phyloP scores from a whole-genome alignment of 345 rosid genomes.

The sweet orange (Citrus sinensis) region DVS_A1.0 CM039163.1:39499501-39500000 shows the following conservation, averaged over 20 bases:
- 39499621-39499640: neutral
- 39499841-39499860: constrained; percentile 65
- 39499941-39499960: too few relatives aligned
- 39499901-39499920: neutral
- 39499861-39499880: constrained; percentile 70
- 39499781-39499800: constrained; percentile 60
- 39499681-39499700: neutral
- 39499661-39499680: constrained; percentile 4
- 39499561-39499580: constrained; percentile 21
- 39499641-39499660: neutral
- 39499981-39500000: neutral
- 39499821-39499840: constrained; percentile 55
- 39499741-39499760: constrained; percentile 63
- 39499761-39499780: constrained; percentile 59
- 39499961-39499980: neutral
- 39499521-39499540: constrained; percentile 83
- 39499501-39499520: constrained; percentile 80
- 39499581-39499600: constrained; percentile 32
- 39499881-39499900: constrained; percentile 33
- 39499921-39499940: too few relatives aligned
- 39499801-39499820: constrained; percentile 80
- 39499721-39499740: constrained; percentile 59
- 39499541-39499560: constrained; percentile 64
- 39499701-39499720: constrained; percentile 31
- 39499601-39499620: constrained; percentile 53